phyloP scores from a whole-genome alignment of 2,329 filamentous ascomycete genomes.

The Colletotrichum spinosum region DNA sequence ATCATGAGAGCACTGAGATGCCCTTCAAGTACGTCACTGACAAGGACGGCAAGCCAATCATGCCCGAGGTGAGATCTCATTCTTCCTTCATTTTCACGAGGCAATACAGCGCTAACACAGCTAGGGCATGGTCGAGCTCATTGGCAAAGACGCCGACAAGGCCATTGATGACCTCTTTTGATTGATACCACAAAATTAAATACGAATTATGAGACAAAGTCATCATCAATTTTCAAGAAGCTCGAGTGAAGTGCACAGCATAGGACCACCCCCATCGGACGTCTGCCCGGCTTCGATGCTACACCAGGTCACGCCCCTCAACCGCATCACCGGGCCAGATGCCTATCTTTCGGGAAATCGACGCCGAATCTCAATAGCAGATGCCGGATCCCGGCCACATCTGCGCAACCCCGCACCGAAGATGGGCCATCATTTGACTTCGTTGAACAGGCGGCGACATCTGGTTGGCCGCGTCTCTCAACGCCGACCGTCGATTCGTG shows the following conservation, averaged over 20 bases:
- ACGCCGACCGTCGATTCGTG: background rate
- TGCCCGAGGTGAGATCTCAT: conserved; percentile 79
- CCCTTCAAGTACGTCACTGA: conserved; percentile 94
- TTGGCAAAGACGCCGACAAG: conserved; percentile 94
- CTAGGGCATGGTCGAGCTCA: conserved; percentile 94
- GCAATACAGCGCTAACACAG: conserved; percentile 39
- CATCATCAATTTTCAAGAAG: background rate
- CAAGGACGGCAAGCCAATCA: conserved; percentile 81
- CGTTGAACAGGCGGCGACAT: background rate
- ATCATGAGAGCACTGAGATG: conserved; percentile 96
- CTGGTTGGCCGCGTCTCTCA: conserved; percentile 5
- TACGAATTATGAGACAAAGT: conserved; percentile 7
- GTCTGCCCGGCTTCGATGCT: background rate
- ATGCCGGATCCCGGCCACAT: background rate
- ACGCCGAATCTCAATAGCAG: conserved; percentile 3
- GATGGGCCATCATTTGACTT: conserved; percentile 22
- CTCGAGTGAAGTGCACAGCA: background rate
- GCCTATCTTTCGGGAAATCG: background rate
- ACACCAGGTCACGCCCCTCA: background rate
- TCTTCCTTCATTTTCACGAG: no score
- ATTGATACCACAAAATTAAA: conserved; percentile 35
- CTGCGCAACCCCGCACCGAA: conserved; percentile 25
- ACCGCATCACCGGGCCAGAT: background rate
- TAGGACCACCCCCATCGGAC: no score
- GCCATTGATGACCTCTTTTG: conserved; percentile 87